Percentiles rank a stretch among this genome's conserved stretches.
Conservation (phyloP, 2,329 filamentous ascomycete genomes). For the Venturia pyrina region DNA sequence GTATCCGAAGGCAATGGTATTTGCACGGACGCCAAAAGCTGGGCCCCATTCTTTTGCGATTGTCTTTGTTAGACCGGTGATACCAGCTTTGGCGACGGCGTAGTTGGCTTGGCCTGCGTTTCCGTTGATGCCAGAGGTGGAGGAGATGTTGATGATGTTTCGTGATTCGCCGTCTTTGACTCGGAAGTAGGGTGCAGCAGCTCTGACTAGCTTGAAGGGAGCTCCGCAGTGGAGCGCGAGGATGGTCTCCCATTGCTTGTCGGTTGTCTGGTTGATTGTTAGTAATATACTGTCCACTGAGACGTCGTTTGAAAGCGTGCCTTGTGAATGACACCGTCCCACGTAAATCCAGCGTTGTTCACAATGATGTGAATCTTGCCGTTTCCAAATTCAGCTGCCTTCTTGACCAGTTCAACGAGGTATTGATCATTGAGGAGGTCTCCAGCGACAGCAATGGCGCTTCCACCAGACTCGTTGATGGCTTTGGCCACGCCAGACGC, state of each 20-base stretch:
- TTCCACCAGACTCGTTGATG: conserved; percentile 59
- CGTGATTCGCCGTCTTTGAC: conserved; percentile 73
- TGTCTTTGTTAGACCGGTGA: conserved; percentile 75
- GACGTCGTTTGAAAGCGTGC: conserved; percentile 22
- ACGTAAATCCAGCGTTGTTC: conserved; percentile 87
- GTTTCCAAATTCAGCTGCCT: conserved; percentile 67
- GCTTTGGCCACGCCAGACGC: conserved; percentile 54
- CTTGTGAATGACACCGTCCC: conserved; percentile 89
- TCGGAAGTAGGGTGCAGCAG: conserved; percentile 76
- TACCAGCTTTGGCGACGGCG: conserved; percentile 71
- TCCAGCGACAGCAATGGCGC: conserved; percentile 63
- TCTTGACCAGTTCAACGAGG: conserved; percentile 60
- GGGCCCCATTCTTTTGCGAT: conserved; percentile 90
- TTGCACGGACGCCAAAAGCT: conserved; percentile 68
- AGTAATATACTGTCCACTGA: not conserved
- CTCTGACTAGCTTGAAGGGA: conserved; percentile 71
- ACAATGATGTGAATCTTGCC: conserved; percentile 88
- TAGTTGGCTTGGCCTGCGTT: conserved; percentile 93
- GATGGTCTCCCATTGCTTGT: conserved; percentile 88
- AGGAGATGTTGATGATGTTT: conserved; percentile 74
- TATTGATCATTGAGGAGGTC: conserved; percentile 66
- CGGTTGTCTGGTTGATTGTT: conserved; percentile 49
- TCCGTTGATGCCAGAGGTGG: conserved; percentile 71
- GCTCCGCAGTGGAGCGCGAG: conserved; percentile 73
- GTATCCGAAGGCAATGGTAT: conserved; percentile 76